Conservation (phyloP, 805 yeast genomes). For the Candida koratica region DNA sequence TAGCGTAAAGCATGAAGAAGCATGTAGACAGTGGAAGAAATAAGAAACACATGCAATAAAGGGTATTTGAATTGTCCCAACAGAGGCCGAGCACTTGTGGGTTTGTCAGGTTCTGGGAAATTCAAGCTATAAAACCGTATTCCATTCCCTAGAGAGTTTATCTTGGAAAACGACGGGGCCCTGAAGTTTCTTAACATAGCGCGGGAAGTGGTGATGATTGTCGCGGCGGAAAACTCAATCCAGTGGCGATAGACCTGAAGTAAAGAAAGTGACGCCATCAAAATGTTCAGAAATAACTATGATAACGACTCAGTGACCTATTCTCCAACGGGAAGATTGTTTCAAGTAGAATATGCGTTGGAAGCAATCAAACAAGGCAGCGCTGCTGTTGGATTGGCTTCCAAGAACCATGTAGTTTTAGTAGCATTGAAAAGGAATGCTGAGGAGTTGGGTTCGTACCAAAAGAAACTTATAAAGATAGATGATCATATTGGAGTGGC, state of each 20-base stretch:
- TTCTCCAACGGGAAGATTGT: conserved; percentile 90
- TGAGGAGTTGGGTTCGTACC: conserved; percentile 95
- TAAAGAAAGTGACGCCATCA: not conserved
- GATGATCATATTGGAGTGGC: conserved; percentile 95
- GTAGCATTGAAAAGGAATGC: conserved; percentile 95
- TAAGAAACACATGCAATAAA: conserved; percentile 33
- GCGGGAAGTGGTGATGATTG: too few species aligned
- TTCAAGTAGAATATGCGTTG: conserved; percentile 83
- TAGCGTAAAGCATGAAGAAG: conserved; percentile 32
- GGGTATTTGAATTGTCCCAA: conserved; percentile 37
- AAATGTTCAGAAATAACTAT: conserved; percentile 91
- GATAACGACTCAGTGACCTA: conserved; percentile 98
- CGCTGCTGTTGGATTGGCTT: conserved; percentile 91
- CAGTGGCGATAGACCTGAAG: conserved; percentile 4
- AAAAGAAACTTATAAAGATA: conserved; percentile 84
- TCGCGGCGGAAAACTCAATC: conserved; percentile 1
- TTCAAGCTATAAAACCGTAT: conserved; percentile 4
- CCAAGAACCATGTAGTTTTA: conserved; percentile 81
- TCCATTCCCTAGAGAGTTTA: too few species aligned
- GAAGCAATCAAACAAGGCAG: conserved; percentile 98
- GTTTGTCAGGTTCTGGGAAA: conserved; percentile 1
- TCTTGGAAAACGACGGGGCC: too few species aligned
- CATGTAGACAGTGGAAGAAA: conserved; percentile 39
- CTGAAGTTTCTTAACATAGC: too few species aligned
- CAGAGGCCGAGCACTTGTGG: conserved; percentile 21